Base-by-base conservation (phyloP, 768 basidiomycete genomes). In the Suillus tomentosus region DNA sequence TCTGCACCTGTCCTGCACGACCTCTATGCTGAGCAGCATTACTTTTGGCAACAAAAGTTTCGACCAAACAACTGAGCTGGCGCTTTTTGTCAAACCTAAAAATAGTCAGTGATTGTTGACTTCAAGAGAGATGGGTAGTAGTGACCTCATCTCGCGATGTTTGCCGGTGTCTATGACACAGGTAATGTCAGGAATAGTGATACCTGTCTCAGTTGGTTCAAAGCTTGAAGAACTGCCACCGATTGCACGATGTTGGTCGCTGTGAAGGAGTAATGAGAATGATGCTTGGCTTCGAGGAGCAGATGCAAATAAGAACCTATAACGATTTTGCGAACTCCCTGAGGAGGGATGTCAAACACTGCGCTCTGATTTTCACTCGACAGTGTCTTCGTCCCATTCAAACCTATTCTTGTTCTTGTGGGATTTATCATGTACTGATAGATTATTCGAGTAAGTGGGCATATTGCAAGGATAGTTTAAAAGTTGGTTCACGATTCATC, bases 161-260 rank as follows among this genome's bases (percentile, higher is more conserved):
- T 92, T 95, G 56, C 96, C 95, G 0, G 89, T 86, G 72, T 99
- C 96, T 65, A 99, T 94, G 27, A 98, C 96, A 68, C 94, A 95
- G 10, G 95, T 96, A 64, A 97, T 92, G 70, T 99, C 97, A 7
- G 96, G 96, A 62, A 99, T 99, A 2, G 97, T 99, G 62, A 99
- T 93, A 69, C 96, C 96, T 15, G 96, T 99, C 77, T 99, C 96
- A 15, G 94, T n/a, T n/a, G n/a, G n/a, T n/a, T n/a, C n/a, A n/a
- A n/a, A n/a, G n/a, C n/a, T n/a, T n/a, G n/a, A n/a, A n/a, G n/a
- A n/a, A n/a, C n/a, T n/a, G n/a, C n/a, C n/a, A n/a, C n/a, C n/a
- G n/a, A n/a, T n/a, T n/a, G n/a, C n/a, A n/a, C 92, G 69, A 96
- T 94, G 71, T 96, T 94, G 40, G 94, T 94, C 3, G 92, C 92